A percentile compares a stretch with the other conserved stretches of the same genome.
These are phyloP conservation scores for Roridomyces roridus DNA, from an alignment of 768 basidiomycete species.

Conservation along the genomic window DNA sequence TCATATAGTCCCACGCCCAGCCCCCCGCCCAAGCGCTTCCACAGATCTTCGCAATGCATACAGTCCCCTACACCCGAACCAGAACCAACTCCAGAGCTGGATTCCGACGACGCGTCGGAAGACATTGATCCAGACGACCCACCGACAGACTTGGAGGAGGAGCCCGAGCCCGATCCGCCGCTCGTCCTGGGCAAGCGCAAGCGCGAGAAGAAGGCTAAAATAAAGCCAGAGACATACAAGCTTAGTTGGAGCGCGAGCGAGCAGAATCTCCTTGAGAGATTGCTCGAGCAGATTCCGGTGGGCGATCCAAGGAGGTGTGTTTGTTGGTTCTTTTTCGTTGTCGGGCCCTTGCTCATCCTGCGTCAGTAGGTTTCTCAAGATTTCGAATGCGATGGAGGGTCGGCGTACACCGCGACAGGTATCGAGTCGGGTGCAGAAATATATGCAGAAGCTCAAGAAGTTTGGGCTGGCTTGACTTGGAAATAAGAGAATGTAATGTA, in stretches of 20 bases:
- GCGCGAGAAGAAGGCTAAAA: slow-evolving; percentile 31
- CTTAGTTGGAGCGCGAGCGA: slow-evolving; percentile 79
- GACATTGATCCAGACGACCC: not conserved
- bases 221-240: slow-evolving; percentile 80
- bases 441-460: slow-evolving; percentile 82
- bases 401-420: slow-evolving; percentile 81
- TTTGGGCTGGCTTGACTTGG: slow-evolving; percentile 53
- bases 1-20: no score
- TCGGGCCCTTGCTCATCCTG: not conserved
- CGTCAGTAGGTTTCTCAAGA: slow-evolving; percentile 73
- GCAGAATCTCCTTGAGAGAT: slow-evolving; percentile 76
- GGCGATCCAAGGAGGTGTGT: slow-evolving; percentile 76
- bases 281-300: slow-evolving; percentile 78
- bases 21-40: no score
- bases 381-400: slow-evolving; percentile 83
- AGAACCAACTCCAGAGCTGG: not conserved
- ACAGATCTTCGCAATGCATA: not conserved
- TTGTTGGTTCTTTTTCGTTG: not conserved
- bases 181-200: slow-evolving; percentile 20
- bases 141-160: not conserved
- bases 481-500: no score
- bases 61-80: not conserved
- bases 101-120: not conserved
- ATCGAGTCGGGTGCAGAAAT: slow-evolving; percentile 89
- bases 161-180: not conserved